Base-by-base conservation (phyloP, 1,139 yeast species). In the Pichia terricola region DNA sequence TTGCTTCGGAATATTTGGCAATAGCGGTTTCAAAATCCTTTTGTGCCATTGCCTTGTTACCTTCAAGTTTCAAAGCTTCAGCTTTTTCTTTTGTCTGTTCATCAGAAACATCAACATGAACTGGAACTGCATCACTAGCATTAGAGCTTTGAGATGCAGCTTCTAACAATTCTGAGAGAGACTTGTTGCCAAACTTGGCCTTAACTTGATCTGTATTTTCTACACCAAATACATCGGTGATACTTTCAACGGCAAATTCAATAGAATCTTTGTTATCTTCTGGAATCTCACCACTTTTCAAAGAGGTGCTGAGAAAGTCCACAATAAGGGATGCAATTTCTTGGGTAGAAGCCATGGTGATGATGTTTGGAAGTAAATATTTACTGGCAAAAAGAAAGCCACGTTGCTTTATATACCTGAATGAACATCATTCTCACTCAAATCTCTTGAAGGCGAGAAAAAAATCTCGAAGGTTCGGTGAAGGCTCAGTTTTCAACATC, bases 221-320 rank as follows among this genome's bases (percentile, higher is more conserved):
- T 33, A 91, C 81, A 46, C 73, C 81, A 63, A 83, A 91, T 5
- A 95, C 89, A 57, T 89, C 97, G 32, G 87, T 77, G 48, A 91
- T 77, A 68, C 96, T 87, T 59, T 86, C 96, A 57, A 88, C 76
- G 53, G 97, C 97, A 42, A 91, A 95, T 53, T 89, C 96, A 59
- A 91, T 73, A n/a, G 96, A 86, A 55, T 91, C 98, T 48, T 74
- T 74, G 59, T 81, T 86, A 54, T 89, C 97, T 52, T 81, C 84
- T 36, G 81, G 68, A 42, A 89, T 75, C 40, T 76, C 73, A 44
- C 86, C 85, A 52, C 75, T 72, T 39, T 72, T 61, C 33, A 84
- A 76, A 7, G 87, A 69, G 27, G 68, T 59, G 56, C 76, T 74
- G 55, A 91, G 73, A 62, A 81, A 89, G 52, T 79, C 77, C 42